Evolutionary conservation across 192 early-diverging fungal genomes (phyloP).

Genomic region (Entophlyctis luteolus): DNA sequence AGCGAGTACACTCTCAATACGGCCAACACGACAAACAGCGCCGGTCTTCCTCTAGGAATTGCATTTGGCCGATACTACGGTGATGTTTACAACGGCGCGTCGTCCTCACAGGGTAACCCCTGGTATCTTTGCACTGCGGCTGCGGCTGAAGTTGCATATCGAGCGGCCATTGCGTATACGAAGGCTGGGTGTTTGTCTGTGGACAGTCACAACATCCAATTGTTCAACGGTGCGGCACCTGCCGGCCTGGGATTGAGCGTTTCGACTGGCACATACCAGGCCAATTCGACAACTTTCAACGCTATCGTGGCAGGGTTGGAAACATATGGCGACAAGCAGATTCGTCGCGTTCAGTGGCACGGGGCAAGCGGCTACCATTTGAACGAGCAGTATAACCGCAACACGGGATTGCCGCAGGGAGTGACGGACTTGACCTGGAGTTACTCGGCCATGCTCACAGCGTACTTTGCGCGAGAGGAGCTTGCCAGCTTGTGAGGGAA

Average conservation of each 20-base stretch:
- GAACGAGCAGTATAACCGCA: not conserved
- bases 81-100: slow-evolving; percentile 69
- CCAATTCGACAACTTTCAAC: slow-evolving; percentile 19
- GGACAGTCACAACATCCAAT: slow-evolving; percentile 35
- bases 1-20: slow-evolving; percentile 53
- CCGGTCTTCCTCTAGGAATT: slow-evolving; percentile 32
- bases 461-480: not conserved
- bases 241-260: slow-evolving; percentile 3
- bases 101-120: slow-evolving; percentile 59
- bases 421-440: slow-evolving; percentile 71
- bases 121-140: slow-evolving; percentile 68
- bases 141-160: slow-evolving; percentile 54
- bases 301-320: slow-evolving; percentile 10
- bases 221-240: slow-evolving; percentile 55
- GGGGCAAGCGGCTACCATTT: slow-evolving; percentile 48
- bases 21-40: slow-evolving; percentile 55
- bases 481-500: too few species aligned
- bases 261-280: not conserved
- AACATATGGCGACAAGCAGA: slow-evolving; percentile 60
- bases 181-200: not conserved
- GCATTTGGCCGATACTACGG: slow-evolving; percentile 73
- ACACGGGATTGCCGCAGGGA: slow-evolving; percentile 54
- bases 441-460: slow-evolving; percentile 54
- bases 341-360: slow-evolving; percentile 59
- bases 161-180: not conserved